A percentile compares a stretch with the other conserved stretches of the same genome.
Conservation (phyloP, 2,329 filamentous ascomycete genomes). For the Cordyceps fumosorosea region DNA sequence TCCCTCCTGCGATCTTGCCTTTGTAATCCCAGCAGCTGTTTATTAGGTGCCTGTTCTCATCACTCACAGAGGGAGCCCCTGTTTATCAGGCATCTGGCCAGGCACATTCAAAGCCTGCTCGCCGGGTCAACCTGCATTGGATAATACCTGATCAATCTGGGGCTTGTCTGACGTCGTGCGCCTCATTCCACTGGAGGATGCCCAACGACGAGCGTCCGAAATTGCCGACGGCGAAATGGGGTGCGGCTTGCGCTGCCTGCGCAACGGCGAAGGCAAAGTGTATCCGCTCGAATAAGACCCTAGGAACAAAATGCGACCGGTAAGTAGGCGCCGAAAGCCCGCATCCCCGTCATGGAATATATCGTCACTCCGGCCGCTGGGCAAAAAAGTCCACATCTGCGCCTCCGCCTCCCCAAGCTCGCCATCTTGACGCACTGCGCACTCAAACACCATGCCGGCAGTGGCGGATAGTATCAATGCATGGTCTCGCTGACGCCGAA, state of each 20-base stretch:
- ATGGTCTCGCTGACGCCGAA: conserved; percentile 3
- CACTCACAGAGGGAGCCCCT: background rate
- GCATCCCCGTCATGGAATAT: background rate
- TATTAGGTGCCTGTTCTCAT: background rate
- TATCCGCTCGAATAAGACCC: conserved; percentile 32
- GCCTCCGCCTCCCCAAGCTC: background rate
- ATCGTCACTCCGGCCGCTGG: background rate
- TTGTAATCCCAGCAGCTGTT: conserved; percentile 1
- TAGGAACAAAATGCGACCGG: conserved; percentile 40
- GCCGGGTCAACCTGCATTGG: background rate
- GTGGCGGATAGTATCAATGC: background rate
- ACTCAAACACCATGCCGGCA: background rate
- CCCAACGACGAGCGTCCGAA: conserved; percentile 21
- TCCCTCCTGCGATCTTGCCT: background rate
- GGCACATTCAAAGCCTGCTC: background rate
- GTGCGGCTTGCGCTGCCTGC: conserved; percentile 42
- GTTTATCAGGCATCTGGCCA: background rate
- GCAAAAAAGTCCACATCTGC: too few relatives aligned
- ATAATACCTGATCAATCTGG: background rate
- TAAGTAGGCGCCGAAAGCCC: conserved; percentile 17
- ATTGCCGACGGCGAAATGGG: conserved; percentile 38
- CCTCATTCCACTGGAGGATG: background rate
- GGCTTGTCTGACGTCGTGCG: background rate
- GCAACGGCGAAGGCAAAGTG: conserved; percentile 46
- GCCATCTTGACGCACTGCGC: background rate